A percentile compares a stretch with the other conserved stretches of the same genome.
Evolutionary conservation across 2,329 filamentous ascomycete species (phyloP).

Genomic region (Xylariaceae sp.): DNA sequence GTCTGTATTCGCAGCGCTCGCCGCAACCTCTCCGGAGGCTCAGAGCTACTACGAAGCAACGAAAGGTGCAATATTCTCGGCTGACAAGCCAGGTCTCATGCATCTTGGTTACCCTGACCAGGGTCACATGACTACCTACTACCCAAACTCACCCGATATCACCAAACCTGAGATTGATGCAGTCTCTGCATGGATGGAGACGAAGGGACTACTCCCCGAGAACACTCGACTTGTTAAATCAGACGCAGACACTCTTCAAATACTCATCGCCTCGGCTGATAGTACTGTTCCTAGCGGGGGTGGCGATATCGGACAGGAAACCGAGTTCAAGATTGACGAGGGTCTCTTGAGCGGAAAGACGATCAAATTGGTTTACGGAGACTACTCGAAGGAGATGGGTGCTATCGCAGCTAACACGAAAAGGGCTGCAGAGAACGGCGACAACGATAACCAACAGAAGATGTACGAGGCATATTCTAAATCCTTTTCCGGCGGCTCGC

Average conservation of each 20-base stretch:
- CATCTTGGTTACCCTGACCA: conserved; percentile 72
- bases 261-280: conserved; percentile 69
- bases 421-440: conserved; percentile 64
- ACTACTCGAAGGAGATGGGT: conserved; percentile 68
- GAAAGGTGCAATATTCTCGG: conserved; percentile 68
- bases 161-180: conserved; percentile 70
- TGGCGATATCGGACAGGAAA: conserved; percentile 65
- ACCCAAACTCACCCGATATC: conserved; percentile 70
- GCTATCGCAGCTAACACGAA: conserved; percentile 63
- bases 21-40: conserved; percentile 56
- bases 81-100: conserved; percentile 60
- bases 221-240: conserved; percentile 74
- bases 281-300: conserved; percentile 57
- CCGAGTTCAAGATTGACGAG: conserved; percentile 55
- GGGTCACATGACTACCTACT: conserved; percentile 78
- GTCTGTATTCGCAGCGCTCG: conserved; percentile 61
- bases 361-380: conserved; percentile 69
- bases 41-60: conserved; percentile 63
- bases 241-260: conserved; percentile 60
- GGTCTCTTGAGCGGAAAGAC: conserved; percentile 63
- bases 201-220: conserved; percentile 67
- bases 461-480: conserved; percentile 59
- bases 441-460: conserved; percentile 69
- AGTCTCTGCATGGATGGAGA: conserved; percentile 68
- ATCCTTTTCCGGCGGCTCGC: conserved; percentile 70